Evolutionary conservation across 75 land plant genomes (phyloP).

Genomic region (Cryptomeria japonica): DNA sequence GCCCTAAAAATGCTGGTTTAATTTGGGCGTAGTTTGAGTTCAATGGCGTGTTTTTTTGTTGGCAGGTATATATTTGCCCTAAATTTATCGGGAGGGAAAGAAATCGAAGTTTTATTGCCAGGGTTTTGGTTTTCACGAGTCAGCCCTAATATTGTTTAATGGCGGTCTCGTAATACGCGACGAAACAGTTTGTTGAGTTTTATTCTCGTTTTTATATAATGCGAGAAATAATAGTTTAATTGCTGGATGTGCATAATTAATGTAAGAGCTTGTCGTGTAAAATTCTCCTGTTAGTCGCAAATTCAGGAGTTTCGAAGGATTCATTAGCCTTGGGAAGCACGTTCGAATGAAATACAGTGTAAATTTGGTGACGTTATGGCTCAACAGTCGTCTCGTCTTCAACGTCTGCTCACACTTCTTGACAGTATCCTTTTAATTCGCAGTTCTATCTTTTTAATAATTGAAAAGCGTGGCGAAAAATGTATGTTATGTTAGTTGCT

Average conservation of each 20-base stretch:
- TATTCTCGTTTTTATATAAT: neutral
- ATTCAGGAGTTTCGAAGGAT: neutral
- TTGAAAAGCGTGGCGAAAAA: neutral
- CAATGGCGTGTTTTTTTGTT: neutral
- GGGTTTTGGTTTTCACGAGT: neutral
- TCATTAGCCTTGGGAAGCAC: neutral
- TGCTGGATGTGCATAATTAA: neutral
- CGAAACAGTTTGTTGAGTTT: neutral
- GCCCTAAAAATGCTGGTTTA: neutral
- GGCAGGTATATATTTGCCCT: neutral
- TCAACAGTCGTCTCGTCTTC: conserved; percentile 88
- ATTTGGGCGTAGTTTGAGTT: neutral
- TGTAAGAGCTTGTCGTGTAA: neutral
- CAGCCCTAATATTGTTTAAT: neutral
- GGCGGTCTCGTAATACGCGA: neutral
- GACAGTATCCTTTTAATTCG: conserved; percentile 75
- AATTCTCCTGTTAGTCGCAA: neutral
- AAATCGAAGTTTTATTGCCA: neutral
- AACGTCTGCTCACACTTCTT: conserved; percentile 80
- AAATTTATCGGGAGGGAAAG: neutral
- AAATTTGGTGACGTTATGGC: conserved; percentile 45
- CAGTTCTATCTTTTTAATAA: neutral
- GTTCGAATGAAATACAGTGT: conserved; percentile 21
- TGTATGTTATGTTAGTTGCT: neutral
- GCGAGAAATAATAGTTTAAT: neutral